phyloP scores from a whole-genome alignment of 2,329 filamentous ascomycete species.

The Ustulina deusta region DNA sequence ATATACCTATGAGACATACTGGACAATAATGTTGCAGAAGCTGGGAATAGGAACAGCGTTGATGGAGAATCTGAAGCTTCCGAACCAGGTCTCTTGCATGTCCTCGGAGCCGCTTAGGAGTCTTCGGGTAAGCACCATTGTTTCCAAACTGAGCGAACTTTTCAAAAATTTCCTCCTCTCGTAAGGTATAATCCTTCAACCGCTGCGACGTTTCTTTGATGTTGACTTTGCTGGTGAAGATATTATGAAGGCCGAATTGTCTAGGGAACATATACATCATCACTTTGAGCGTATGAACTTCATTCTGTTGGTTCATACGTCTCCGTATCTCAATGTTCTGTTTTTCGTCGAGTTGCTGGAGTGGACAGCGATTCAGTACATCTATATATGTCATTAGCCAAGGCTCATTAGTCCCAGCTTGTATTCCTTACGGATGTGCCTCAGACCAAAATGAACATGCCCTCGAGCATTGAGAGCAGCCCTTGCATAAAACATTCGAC shows the following conservation, averaged over 20 bases:
- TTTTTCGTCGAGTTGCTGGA: conserved; percentile 43
- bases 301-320: conserved; percentile 50
- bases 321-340: conserved; percentile 20
- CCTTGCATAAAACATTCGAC: conserved; percentile 86
- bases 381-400: conserved; percentile 64
- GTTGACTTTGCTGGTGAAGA: conserved; percentile 81
- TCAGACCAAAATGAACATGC: conserved; percentile 77
- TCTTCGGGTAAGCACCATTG: conserved; percentile 47
- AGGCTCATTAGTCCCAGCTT: background rate
- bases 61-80: conserved; percentile 77
- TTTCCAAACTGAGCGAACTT: conserved; percentile 52
- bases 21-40: conserved; percentile 87
- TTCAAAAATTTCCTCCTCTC: conserved; percentile 80
- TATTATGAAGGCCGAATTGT: conserved; percentile 91
- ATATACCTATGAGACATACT: conserved; percentile 39
- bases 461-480: conserved; percentile 77
- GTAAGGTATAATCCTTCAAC: conserved; percentile 85
- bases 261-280: conserved; percentile 95
- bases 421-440: conserved; percentile 78
- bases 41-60: conserved; percentile 81
- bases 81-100: conserved; percentile 68
- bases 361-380: conserved; percentile 78
- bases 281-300: conserved; percentile 72
- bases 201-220: conserved; percentile 74
- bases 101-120: conserved; percentile 78